These are phyloP conservation scores for Paramecium sonneborni DNA, from an alignment of 73 alveolate species.

Conservation along the genomic window DNA sequence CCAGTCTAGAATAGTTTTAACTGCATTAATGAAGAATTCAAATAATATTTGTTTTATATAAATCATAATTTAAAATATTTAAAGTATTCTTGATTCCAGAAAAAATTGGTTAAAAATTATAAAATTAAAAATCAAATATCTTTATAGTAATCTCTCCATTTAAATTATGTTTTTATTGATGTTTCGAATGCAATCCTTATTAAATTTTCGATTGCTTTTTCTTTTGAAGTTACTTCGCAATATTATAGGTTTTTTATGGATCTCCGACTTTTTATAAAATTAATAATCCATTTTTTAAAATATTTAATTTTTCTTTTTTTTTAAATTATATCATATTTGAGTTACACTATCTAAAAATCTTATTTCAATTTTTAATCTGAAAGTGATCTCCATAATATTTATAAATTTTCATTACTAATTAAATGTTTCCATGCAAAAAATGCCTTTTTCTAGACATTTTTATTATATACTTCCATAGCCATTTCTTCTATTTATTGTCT, in stretches of 20 bases:
- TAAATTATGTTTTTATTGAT: background rate
- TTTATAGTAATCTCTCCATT: background rate
- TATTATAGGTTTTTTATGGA: background rate
- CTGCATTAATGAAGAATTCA: background rate
- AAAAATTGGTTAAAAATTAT: background rate
- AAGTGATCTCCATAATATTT: background rate
- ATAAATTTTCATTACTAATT: background rate
- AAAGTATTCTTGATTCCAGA: background rate
- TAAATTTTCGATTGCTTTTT: background rate
- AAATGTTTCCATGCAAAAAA: background rate
- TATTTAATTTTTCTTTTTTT: background rate
- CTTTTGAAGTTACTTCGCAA: background rate
- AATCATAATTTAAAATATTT: background rate
- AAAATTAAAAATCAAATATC: background rate
- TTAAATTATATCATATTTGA: constrained; percentile 4
- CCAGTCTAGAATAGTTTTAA: background rate
- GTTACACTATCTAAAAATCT: background rate
- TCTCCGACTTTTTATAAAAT: background rate
- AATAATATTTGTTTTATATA: background rate
- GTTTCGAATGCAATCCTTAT: constrained; percentile 13
- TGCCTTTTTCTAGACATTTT: background rate
- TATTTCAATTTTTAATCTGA: background rate
- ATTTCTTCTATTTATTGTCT: constrained; percentile 19
- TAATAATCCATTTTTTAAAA: background rate
- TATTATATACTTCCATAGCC: constrained; percentile 18